Evolutionary conservation across 2,329 filamentous ascomycete genomes (phyloP).

Genomic region (Lasiodiplodia sp.): DNA sequence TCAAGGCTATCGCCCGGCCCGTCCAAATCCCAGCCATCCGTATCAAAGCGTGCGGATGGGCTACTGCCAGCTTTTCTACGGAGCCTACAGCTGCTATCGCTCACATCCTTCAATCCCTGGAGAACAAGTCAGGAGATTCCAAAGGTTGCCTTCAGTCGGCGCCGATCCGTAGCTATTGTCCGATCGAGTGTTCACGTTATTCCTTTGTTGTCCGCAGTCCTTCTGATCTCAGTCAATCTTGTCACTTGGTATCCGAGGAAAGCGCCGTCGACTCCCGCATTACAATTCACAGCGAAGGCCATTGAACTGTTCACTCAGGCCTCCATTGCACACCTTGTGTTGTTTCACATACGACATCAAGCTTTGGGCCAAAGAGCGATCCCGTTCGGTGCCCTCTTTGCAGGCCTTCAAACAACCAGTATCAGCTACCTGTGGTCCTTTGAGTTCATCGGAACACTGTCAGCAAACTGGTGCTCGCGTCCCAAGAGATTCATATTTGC

Average conservation of each 20-base stretch:
- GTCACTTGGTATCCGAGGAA: not conserved
- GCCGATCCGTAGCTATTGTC: not conserved
- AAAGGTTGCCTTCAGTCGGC: not conserved
- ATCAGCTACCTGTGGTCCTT: constrained; percentile 20
- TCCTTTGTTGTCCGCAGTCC: not conserved
- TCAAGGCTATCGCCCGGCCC: not conserved
- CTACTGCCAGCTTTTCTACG: not conserved
- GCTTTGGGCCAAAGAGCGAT: not conserved
- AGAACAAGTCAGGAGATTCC: not conserved
- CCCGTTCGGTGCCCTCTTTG: constrained; percentile 7
- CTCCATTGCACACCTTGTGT: not conserved
- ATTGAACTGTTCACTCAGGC: constrained; percentile 1
- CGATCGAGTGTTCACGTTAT: not conserved
- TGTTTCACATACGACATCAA: not conserved
- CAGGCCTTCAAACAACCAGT: not conserved
- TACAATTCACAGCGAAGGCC: constrained; percentile 2
- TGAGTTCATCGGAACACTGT: not conserved
- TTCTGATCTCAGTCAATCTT: not conserved
- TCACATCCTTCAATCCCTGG: not conserved
- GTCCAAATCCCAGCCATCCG: not conserved
- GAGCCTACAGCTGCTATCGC: not conserved
- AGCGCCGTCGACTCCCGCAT: not conserved
- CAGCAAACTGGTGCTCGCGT: not conserved
- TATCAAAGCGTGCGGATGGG: not conserved
- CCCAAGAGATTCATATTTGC: not conserved